A percentile compares a stretch with the other conserved stretches of the same genome.
These are phyloP conservation scores for Coniochaeta pulveracea DNA, from an alignment of 2,329 filamentous ascomycete genomes.

Conservation along the genomic window DNA sequence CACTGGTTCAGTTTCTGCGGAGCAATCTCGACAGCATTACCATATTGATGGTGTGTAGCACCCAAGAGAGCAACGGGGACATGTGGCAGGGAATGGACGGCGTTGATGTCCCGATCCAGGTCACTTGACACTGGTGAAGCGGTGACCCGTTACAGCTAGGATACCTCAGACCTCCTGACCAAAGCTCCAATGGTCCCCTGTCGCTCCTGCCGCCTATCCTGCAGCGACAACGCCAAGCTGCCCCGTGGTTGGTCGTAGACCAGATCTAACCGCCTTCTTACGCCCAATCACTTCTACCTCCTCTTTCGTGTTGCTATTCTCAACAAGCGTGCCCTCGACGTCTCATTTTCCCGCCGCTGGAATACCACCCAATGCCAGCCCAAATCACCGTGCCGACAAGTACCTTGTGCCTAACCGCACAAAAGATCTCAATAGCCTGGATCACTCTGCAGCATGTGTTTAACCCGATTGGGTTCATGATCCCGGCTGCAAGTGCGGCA, in stretches of 20 bases:
- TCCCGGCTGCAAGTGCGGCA: neutral
- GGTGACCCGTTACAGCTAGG: conserved; percentile 12
- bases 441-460: neutral
- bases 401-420: conserved; percentile 3
- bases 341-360: neutral
- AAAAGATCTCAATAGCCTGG: conserved; percentile 2
- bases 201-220: neutral
- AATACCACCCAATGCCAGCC: conserved; percentile 4
- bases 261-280: conserved; percentile 3
- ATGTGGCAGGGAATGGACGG: no score
- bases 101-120: no score
- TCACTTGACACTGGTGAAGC: conserved; percentile 13
- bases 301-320: conserved; percentile 2
- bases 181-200: neutral
- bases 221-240: conserved; percentile 3
- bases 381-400: neutral
- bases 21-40: no score
- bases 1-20: no score
- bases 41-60: no score
- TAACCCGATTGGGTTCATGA: neutral
- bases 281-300: conserved; percentile 2
- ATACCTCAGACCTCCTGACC: conserved; percentile 9
- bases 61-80: conserved; percentile 40
- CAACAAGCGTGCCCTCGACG: neutral
- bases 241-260: neutral